Base-by-base conservation (phyloP, 768 basidiomycete genomes). In the Heimioporus sp. region DNA sequence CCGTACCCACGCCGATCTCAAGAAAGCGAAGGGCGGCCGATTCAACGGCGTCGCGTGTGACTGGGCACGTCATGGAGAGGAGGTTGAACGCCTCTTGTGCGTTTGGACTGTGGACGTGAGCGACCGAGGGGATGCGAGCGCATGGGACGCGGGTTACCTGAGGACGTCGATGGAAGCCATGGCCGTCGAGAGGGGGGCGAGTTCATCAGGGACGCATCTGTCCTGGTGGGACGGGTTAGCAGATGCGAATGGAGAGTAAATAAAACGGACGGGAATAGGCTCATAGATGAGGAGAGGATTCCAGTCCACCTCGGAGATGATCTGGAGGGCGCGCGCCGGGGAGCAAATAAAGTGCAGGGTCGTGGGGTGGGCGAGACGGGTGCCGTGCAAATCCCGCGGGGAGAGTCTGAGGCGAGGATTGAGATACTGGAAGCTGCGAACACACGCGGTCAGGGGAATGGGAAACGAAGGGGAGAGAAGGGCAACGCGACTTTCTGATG, bases 261-360 rank as follows among this genome's bases (percentile, higher is more conserved):
- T 28, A 46, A 19, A 4, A 75, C 82, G 51, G 44, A 92, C 91
- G 51, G 91, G 92, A 56, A 93, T 88, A 2, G 93, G 93, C 69
- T 95, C 92, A 58, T 86, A 96, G 39, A 94, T 82, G 2, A 81
- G 77, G 41, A 72, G 72, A 5, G 92, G 87, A 9, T 70, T 61
- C 90, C 92, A 92, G 10, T 72, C 63, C 12, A 87, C 76, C 65
- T 94, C 86, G 34, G 79, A 75, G 55, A 90, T 72, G 51, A 95
- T 86, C 5, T 72, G 72, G 13, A 73, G 66, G 5, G 90, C 90
- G 39, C 93, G 80, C 2, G 73, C 65, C 0, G 93, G 92, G 4
- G 91, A 91, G 64, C 92, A 95, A 19, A 93, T 84, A 60, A 92
- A 92, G 67, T 97, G 93, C 39, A 96, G 61, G 17, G 75, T 76